These are phyloP conservation scores for Gaultheria prostrata DNA, from an alignment of 148 eudicot species.

Conservation along the genomic window DNA sequence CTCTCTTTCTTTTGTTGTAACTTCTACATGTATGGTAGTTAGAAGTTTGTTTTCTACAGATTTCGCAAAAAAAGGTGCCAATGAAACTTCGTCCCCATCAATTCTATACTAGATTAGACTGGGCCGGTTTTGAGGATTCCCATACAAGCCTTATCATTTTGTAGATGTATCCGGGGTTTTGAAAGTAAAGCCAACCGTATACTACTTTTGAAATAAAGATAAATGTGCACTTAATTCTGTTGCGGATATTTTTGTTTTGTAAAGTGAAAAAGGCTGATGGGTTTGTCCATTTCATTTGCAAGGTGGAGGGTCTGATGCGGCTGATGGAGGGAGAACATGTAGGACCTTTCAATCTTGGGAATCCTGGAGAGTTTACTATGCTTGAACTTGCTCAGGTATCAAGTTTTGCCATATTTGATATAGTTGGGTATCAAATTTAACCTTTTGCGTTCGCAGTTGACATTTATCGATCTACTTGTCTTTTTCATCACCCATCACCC, in stretches of 20 bases:
- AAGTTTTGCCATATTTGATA: background rate
- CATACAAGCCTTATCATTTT: background rate
- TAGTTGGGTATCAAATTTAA: background rate
- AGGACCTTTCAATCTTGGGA: conserved; percentile 95
- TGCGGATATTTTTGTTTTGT: background rate
- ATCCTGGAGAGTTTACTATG: conserved; percentile 99
- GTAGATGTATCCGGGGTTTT: background rate
- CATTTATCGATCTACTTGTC: background rate
- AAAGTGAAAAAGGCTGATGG: background rate
- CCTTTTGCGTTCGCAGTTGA: background rate
- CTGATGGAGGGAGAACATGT: conserved; percentile 98
- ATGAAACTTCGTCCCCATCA: background rate
- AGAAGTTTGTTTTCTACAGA: background rate
- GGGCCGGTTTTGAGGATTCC: background rate
- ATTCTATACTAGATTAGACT: background rate
- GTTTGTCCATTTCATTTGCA: background rate
- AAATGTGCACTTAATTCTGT: background rate
- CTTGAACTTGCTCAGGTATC: conserved; percentile 96
- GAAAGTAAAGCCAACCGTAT: background rate
- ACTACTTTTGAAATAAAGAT: background rate
- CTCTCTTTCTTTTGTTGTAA: background rate
- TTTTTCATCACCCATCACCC: background rate
- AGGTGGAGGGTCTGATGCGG: conserved; percentile 97
- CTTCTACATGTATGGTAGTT: background rate
- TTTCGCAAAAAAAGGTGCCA: background rate